Evolutionary conservation across 2,329 filamentous ascomycete genomes (phyloP).

Genomic region (Aspergillus novoparasiticus): DNA sequence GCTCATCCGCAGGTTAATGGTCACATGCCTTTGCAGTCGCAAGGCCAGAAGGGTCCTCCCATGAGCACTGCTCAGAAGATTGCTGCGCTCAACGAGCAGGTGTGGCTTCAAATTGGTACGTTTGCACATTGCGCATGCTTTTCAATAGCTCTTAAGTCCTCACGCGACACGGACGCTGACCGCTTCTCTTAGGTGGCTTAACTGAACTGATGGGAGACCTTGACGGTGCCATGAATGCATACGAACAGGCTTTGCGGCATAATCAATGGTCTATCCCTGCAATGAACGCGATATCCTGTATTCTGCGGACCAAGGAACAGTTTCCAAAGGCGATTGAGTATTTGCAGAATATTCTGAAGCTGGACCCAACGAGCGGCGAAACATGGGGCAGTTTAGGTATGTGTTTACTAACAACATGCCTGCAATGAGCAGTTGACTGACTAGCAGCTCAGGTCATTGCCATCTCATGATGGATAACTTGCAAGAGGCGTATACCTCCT

Average conservation of each 20-base stretch:
- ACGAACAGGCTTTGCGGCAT: slow-evolving; percentile 84
- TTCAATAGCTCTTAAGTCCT: not conserved
- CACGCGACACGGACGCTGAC: slow-evolving; percentile 16
- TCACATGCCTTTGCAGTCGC: slow-evolving; percentile 58
- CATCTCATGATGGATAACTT: slow-evolving; percentile 98
- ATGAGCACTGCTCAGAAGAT: slow-evolving; percentile 73
- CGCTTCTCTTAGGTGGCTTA: slow-evolving; percentile 65
- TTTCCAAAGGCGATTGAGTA: slow-evolving; percentile 95
- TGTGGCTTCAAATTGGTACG: slow-evolving; percentile 93
- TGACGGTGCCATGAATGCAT: slow-evolving; percentile 86
- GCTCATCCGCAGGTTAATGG: slow-evolving; percentile 45
- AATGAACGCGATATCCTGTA: slow-evolving; percentile 92
- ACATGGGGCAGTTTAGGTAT: slow-evolving; percentile 93
- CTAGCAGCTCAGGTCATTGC: slow-evolving; percentile 72
- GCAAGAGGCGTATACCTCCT: slow-evolving; percentile 94
- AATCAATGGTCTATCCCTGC: slow-evolving; percentile 87
- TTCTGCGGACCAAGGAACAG: slow-evolving; percentile 87
- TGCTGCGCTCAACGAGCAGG: slow-evolving; percentile 75
- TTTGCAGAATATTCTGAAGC: slow-evolving; percentile 83
- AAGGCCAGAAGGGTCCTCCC: slow-evolving; percentile 59
- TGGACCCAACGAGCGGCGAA: slow-evolving; percentile 87
- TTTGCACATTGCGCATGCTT: slow-evolving; percentile 12
- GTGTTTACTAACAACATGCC: slow-evolving; percentile 24
- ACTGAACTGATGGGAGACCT: slow-evolving; percentile 85
- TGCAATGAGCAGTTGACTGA: slow-evolving; percentile 6